Evolutionary conservation across 2,329 filamentous ascomycete genomes (phyloP).

Genomic region (Sporothrix mexicana): DNA sequence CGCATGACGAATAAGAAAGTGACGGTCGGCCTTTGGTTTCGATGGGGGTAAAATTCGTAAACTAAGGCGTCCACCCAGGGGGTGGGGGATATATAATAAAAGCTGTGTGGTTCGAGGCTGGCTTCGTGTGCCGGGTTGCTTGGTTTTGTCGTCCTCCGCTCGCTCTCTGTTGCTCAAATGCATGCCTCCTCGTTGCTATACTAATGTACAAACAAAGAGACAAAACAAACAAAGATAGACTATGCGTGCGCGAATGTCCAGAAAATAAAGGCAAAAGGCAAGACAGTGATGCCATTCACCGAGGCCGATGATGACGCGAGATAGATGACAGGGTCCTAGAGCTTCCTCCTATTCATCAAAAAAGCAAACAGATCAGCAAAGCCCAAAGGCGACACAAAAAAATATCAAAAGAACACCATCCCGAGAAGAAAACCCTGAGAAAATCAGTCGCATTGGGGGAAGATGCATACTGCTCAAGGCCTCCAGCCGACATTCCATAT

Average conservation of each 20-base stretch:
- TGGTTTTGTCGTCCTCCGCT: conserved; percentile 24
- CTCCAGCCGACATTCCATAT: conserved; percentile 75
- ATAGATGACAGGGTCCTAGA: conserved; percentile 37
- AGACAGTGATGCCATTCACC: conserved; percentile 29
- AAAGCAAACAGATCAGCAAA: conserved; percentile 36
- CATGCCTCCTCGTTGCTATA: conserved; percentile 26
- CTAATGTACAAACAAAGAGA: conserved; percentile 27
- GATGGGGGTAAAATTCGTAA: not conserved
- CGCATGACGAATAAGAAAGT: not conserved
- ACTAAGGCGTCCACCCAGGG: not conserved
- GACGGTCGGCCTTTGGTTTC: not conserved
- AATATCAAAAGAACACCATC: conserved; percentile 11
- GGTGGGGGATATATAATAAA: not conserved
- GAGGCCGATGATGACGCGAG: conserved; percentile 31
- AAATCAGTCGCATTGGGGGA: not conserved
- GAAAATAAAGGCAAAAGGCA: not conserved
- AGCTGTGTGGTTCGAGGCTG: not conserved
- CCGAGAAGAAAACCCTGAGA: not conserved
- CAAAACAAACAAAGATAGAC: conserved; percentile 23
- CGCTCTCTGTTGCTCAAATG: conserved; percentile 18
- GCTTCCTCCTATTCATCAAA: conserved; percentile 37
- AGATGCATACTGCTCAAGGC: conserved; percentile 46
- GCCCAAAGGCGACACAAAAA: conserved; percentile 22
- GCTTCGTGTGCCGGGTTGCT: not conserved
- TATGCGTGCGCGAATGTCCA: conserved; percentile 11